phyloP scores from a whole-genome alignment of 352 stramenopile genomes.

The Globisporangium radiosum region DNA sequence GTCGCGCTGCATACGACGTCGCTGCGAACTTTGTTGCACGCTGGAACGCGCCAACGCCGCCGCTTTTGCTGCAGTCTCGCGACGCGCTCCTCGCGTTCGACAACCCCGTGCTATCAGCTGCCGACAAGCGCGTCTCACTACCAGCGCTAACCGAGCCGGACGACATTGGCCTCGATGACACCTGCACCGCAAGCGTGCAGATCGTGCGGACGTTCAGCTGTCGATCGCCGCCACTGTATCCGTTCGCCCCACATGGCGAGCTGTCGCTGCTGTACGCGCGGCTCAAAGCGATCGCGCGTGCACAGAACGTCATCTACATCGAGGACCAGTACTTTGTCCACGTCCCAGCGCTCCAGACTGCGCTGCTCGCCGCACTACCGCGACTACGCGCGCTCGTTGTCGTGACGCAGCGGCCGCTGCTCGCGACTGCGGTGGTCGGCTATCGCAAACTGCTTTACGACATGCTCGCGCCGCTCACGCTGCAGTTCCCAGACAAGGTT shows the following conservation, averaged over 20 bases:
- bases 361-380: conserved; percentile 33
- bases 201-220: conserved; percentile 49
- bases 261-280: conserved; percentile 42
- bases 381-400: conserved; percentile 42
- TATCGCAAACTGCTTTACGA: conserved; percentile 43
- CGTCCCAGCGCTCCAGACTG: conserved; percentile 44
- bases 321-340: conserved; percentile 71
- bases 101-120: conserved; percentile 19
- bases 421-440: conserved; percentile 20
- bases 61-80: conserved; percentile 21
- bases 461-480: conserved; percentile 60
- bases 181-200: conserved; percentile 21
- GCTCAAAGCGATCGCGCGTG: conserved; percentile 51
- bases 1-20: conserved; percentile 41
- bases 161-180: not conserved
- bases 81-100: conserved; percentile 39
- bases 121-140: not conserved
- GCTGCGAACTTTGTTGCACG: conserved; percentile 53
- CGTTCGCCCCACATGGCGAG: conserved; percentile 28
- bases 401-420: conserved; percentile 32
- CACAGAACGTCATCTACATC: conserved; percentile 64
- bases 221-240: not conserved
- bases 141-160: not conserved
- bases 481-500: conserved; percentile 47
- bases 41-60: conserved; percentile 39